Conservation (phyloP, 1,139 yeast species). For the Zygosaccharomyces sapae region DNA sequence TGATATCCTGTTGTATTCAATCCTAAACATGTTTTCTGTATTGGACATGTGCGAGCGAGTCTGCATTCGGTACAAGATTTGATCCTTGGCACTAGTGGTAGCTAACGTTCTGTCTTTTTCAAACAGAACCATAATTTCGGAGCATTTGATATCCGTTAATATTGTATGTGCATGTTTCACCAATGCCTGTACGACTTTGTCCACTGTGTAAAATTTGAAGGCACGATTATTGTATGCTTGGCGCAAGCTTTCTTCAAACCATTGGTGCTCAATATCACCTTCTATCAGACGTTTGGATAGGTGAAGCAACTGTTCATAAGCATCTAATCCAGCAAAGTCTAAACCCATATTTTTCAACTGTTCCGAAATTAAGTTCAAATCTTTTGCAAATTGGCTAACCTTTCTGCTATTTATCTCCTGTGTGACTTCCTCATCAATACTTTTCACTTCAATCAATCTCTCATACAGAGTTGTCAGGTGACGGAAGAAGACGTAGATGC, state of each 20-base stretch:
- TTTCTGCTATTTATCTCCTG: constrained; percentile 63
- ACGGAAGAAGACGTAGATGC: constrained; percentile 86
- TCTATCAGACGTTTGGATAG: constrained; percentile 76
- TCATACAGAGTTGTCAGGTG: constrained; percentile 76
- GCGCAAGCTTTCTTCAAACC: constrained; percentile 93
- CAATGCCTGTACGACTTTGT: constrained; percentile 84
- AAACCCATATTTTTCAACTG: constrained; percentile 77
- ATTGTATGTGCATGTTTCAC: constrained; percentile 83
- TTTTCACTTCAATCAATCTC: constrained; percentile 73
- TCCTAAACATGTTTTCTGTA: constrained; percentile 90
- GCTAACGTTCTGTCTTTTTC: constrained; percentile 64
- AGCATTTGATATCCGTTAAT: constrained; percentile 74
- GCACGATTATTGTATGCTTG: constrained; percentile 95
- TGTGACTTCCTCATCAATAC: constrained; percentile 61
- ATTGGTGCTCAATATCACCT: constrained; percentile 88
- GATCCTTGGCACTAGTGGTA: constrained; percentile 75
- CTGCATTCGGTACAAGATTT: constrained; percentile 84
- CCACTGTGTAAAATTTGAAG: constrained; percentile 85
- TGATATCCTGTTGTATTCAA: constrained; percentile 57
- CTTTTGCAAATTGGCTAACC: constrained; percentile 80
- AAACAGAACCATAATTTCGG: constrained; percentile 75
- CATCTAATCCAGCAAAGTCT: constrained; percentile 62
- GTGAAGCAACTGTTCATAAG: constrained; percentile 70
- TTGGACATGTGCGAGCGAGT: constrained; percentile 75
- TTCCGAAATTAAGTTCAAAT: constrained; percentile 74